Base-by-base conservation (phyloP, 2,329 filamentous ascomycete species). In the Fusarium sp. region DNA sequence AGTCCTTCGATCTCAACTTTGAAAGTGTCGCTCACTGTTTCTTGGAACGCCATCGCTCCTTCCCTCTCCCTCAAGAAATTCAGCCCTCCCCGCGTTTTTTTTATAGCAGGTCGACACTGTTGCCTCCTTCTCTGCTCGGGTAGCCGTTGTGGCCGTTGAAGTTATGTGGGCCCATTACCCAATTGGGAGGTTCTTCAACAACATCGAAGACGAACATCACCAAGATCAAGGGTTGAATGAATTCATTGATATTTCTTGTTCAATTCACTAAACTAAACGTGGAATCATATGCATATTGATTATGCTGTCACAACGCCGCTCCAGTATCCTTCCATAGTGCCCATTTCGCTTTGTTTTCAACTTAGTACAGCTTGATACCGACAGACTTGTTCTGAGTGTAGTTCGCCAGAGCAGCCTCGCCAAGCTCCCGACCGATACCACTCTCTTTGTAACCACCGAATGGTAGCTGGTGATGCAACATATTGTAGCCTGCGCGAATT, bases 361-460 rank as follows among this genome's bases (percentile, higher is more conserved):
- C 45, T 24, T 68, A 76, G 64, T 77, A 72, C 22, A 80, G 67
- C 67, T 79, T 85, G 80, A 92, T 90, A 33, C 86, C 85, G 5
- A 93, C 91, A 6, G 89, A 89, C 88, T 94, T 94, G 81, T 85
- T 90, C 82, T 93, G 88, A 14, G 90, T 92, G 83, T 93, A 94
- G 84, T 92, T 92, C 48, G 86, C 84, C 66, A 94, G 82, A 2
- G 91, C 92, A 50, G 89, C 89, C 85, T 93, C 91, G 72, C 92
- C 92, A 5, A 93, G 85, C 82, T 97, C 94, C 66, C 93, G 91
- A 52, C 94, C 94, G 67, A 95, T 93, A 71, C 94, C 94, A 29
- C 87, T 90, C 84, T 95, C 89, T 85, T 95, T 96, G 87, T 89
- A 94, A 0, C 95, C 94, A 64, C 93, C 92, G 76, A 95, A 95